Conservation (phyloP, 306 rosid species). For the Begonia masoniana region DNA sequence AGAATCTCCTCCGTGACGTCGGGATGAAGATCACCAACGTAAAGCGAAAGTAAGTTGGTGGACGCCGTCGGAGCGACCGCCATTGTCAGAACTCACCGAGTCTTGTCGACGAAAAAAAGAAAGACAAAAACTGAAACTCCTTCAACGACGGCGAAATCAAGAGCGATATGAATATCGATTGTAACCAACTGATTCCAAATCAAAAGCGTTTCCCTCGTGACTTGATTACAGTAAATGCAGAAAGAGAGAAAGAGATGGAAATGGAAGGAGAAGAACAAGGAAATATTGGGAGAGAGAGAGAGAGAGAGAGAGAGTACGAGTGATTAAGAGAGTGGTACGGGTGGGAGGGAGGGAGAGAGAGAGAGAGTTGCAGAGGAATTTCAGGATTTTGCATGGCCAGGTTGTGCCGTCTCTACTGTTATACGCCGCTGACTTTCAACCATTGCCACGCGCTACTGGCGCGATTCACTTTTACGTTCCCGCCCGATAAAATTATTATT, state of each 20-base stretch:
- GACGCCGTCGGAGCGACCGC: slow-evolving; percentile 36
- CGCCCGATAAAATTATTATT: neutral
- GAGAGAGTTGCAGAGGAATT: slow-evolving; percentile 13
- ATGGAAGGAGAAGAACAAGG: neutral
- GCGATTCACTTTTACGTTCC: slow-evolving; percentile 16
- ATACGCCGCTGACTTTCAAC: neutral
- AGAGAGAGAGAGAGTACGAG: slow-evolving; percentile 3
- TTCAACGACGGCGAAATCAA: neutral
- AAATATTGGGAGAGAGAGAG: neutral
- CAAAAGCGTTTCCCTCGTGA: neutral
- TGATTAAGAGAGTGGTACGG: slow-evolving; percentile 4
- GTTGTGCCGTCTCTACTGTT: slow-evolving; percentile 32
- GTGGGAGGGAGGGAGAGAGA: neutral
- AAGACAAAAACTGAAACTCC: neutral
- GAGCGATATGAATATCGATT: neutral
- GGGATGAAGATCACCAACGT: slow-evolving; percentile 78
- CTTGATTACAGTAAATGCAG: neutral
- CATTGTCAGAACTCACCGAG: slow-evolving; percentile 20
- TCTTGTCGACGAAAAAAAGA: neutral
- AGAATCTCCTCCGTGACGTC: slow-evolving; percentile 41
- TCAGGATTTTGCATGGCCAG: slow-evolving; percentile 45
- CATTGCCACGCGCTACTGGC: slow-evolving; percentile 10
- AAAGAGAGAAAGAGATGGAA: neutral
- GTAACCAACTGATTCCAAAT: neutral
- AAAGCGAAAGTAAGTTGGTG: slow-evolving; percentile 35